Evolutionary conservation across 257 asterid species (phyloP).

Genomic region (Apocynum venetum): DNA sequence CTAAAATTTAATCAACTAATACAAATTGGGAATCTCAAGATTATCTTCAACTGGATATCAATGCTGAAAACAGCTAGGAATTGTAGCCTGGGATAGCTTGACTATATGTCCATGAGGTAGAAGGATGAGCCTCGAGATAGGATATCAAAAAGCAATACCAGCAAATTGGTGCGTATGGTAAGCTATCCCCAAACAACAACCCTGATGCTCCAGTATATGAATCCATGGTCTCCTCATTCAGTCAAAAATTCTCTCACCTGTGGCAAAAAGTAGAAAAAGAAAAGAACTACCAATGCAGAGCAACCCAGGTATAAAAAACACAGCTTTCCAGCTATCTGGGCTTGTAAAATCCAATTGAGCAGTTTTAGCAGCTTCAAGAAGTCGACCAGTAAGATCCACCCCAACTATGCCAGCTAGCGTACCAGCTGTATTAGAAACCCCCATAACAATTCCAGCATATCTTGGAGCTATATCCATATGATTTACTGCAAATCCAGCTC

Average conservation of each 20-base stretch:
- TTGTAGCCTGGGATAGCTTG: not conserved
- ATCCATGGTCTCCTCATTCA: constrained; percentile 27
- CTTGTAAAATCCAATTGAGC: constrained; percentile 61
- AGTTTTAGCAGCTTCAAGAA: constrained; percentile 76
- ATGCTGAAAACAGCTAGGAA: not conserved
- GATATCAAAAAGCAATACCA: constrained; percentile 10
- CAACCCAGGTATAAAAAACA: constrained; percentile 69
- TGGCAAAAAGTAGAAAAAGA: constrained; percentile 61
- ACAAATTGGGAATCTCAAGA: constrained; percentile 3
- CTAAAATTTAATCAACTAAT: not conserved
- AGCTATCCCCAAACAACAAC: constrained; percentile 6
- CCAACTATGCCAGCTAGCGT: constrained; percentile 90
- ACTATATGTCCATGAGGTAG: not conserved
- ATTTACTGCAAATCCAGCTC: constrained; percentile 93
- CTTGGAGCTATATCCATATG: constrained; percentile 97
- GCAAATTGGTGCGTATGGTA: not conserved
- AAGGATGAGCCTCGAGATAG: not conserved
- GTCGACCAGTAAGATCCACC: constrained; percentile 84
- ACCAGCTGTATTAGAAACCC: constrained; percentile 93
- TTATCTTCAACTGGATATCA: constrained; percentile 3
- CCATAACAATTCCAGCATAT: constrained; percentile 94
- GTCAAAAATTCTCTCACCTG: constrained; percentile 94
- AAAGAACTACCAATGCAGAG: constrained; percentile 75
- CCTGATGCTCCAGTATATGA: constrained; percentile 1
- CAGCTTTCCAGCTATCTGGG: constrained; percentile 84